Evolutionary conservation across 371 early-diverging fungal genomes (phyloP), one percentile per base, ranked within the genome.

Genomic region (Mortierella sp.): DNA sequence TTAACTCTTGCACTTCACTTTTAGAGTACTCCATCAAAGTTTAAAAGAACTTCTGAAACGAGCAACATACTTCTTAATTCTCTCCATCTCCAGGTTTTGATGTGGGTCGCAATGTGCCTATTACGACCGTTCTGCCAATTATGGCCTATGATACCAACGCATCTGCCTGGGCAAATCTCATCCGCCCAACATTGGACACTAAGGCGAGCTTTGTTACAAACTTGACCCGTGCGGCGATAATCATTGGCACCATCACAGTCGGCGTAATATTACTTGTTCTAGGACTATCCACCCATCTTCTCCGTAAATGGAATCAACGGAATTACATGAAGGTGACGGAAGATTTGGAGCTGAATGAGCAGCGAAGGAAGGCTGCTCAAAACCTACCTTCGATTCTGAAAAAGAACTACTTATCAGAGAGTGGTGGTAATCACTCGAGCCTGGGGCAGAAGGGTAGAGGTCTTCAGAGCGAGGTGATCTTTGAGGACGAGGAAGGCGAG

Each of bases 231-330:
- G 32, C 52, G 14, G 70, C 70, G 1, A 81, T 81, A 30, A 68
- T 81, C 37, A 65, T 69, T 39, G 76, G 68, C 32, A 72, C 72
- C 0, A 68, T 75, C 37, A 55, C 47, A 14, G 65, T 81, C 61
- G 75, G 62, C 10, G 11, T 69, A 30, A 51, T 62, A 10, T 16
- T 81, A 60, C 61, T 75, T 5, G 68, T 61, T 39, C 65, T 81
- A 8, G 81, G 70, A 3, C 55, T 64, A 1, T 75, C 81, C 24
- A 72, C 73, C 0, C 72, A 62, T 45, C 54, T 68, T 3, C 72
- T 75, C 59, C 62, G 70, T 54, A 72, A 72, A 32, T 81, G 81
- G 81, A 80, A 75, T 52, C 81, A 72, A 52, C n/a, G 81, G n/a
- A 81, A 76, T 35, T 81, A 76, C 26, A 70, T 39, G 52, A 81